Evolutionary conservation across 805 yeast genomes (phyloP), one percentile per base, ranked within the genome.

Genomic region (Ogataea sp.): DNA sequence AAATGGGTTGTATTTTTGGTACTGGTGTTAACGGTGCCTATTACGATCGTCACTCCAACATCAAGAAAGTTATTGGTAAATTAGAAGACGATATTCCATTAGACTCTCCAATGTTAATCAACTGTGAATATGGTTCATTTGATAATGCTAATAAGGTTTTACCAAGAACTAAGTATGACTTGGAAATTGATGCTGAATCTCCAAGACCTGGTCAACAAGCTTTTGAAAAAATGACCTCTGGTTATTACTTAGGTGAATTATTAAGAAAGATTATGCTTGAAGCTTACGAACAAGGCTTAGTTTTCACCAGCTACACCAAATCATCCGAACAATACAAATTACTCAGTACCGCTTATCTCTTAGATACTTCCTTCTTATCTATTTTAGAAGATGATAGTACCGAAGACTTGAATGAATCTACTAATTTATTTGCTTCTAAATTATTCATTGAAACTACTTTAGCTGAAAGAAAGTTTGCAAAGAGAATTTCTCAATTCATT

Each of bases 21-120:
- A 90, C 98, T 34, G 98, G 98, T 55, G 93, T 95, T 67, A 90
- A 90, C 64, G 97, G 97, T 61, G 96, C 97, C 41, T 90, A 90
- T 70, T 90, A 81, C 65, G 98, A 90, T 53, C 67, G 67, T 40
- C 82, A 80, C 40, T 58, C 66, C 35, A 78, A 80, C 56, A 81
- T 93, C 56, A 93, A 93, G 48, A 90, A 90, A 70, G 71, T 93
- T 50, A 77, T 78, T 53, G 96, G 95, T 44, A 70, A 68, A 53
- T 62, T 83, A 41, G 67, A 75, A 28, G 71, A 64, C 32, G 96
- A 88, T 59, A 74, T 89, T 51, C 59, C 75, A 31, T 62, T 57
- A 6, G 78, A 77, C 34, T 76, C 88, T 32, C 78, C 81, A 43
- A 90, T 93, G 96, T 93, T 96, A 45, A 88, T 93, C 66, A 93